These are phyloP conservation scores for Prunus persica DNA, from an alignment of 306 rosid genomes.

Conservation along the genomic window DNA sequence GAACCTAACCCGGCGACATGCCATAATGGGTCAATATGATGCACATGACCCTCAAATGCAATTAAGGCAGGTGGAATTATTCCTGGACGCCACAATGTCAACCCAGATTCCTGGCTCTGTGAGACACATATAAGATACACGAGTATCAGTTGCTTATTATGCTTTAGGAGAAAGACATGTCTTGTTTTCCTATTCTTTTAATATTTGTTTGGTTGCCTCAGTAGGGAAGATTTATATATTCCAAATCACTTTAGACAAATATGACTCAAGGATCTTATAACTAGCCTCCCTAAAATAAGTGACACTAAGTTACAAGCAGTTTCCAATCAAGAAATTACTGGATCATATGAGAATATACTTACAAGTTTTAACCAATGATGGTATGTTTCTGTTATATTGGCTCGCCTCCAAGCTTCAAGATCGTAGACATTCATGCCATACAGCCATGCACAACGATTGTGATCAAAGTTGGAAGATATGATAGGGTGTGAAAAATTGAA, in stretches of 20 bases:
- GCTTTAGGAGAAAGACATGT: too few relatives aligned
- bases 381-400: conserved; percentile 65
- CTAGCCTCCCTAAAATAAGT: not conserved
- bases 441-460: conserved; percentile 64
- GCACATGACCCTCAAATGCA: conserved; percentile 77
- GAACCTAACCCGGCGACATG: conserved; percentile 64
- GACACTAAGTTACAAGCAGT: not conserved
- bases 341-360: conserved; percentile 31
- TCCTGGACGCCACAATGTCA: conserved; percentile 74
- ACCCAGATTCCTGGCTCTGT: conserved; percentile 64
- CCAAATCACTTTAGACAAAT: not conserved
- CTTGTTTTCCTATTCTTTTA: too few relatives aligned
- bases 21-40: conserved; percentile 65
- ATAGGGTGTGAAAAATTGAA: conserved; percentile 75
- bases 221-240: too few relatives aligned
- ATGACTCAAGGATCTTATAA: not conserved
- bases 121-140: conserved; percentile 2
- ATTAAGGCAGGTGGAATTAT: conserved; percentile 66
- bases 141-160: not conserved
- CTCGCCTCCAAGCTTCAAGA: conserved; percentile 82
- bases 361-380: conserved; percentile 73
- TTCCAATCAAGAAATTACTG: not conserved
- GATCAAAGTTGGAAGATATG: conserved; percentile 57
- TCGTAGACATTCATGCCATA: conserved; percentile 73
- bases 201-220: too few relatives aligned